Evolutionary conservation across 1,139 yeast genomes (phyloP).

Genomic region (Kodamaea sp.): DNA sequence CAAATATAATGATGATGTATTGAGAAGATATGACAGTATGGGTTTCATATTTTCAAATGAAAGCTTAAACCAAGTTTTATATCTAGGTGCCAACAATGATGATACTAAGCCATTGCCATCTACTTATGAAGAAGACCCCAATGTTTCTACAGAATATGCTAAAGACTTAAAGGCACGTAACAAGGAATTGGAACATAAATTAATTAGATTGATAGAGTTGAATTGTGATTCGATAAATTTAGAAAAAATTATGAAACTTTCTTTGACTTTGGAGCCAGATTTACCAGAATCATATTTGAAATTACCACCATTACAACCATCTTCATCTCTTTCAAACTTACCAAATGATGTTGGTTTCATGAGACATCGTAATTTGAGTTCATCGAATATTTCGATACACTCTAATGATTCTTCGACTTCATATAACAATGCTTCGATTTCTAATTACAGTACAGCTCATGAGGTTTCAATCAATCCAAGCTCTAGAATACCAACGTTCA

Average conservation of each 20-base stretch:
- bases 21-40: constrained; percentile 42
- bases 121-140: constrained; percentile 11
- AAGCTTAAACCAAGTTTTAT: constrained; percentile 43
- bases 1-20: constrained; percentile 42
- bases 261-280: constrained; percentile 38
- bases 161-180: constrained; percentile 4
- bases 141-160: constrained; percentile 6
- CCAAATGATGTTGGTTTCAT: constrained; percentile 11
- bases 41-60: constrained; percentile 47
- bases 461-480: constrained; percentile 15
- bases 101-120: constrained; percentile 26
- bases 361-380: constrained; percentile 12
- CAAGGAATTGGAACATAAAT: constrained; percentile 20
- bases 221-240: constrained; percentile 40
- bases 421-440: constrained; percentile 5
- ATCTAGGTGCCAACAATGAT: constrained; percentile 37
- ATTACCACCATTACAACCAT: constrained; percentile 2
- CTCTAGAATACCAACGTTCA: constrained; percentile 34
- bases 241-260: constrained; percentile 38
- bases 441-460: constrained; percentile 4
- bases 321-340: constrained; percentile 8
- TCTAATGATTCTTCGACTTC: constrained; percentile 26
- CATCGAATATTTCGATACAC: constrained; percentile 27
- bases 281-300: constrained; percentile 39
- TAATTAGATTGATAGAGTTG: constrained; percentile 34